Evolutionary conservation across 2,329 filamentous ascomycete genomes (phyloP), one percentile per base, ranked within the genome.

Genomic region (Colletotrichum truncatum): DNA sequence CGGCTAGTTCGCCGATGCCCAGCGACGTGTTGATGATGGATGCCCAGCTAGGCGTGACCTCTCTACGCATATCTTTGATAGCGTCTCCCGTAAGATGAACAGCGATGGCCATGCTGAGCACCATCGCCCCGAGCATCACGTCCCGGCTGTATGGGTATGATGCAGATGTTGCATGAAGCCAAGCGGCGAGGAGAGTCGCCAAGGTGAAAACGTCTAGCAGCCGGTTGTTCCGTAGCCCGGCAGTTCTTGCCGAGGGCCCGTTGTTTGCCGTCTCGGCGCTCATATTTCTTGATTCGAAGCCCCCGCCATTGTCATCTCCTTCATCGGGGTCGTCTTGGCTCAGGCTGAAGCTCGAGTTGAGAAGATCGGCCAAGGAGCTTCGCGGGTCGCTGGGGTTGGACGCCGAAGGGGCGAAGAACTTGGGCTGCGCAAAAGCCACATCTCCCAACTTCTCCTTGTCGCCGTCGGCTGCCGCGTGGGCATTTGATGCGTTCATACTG

Each of bases 381-480:
- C 81, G 73, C 48, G 83, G 81, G 41, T 82, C 81, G 43, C 77
- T 76, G 7, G 56, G 46, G 6, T 68, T 67, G 14, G 52, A 45
- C 6, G 76, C 72, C 11, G 77, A 70, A 1, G 81, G 79, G 4
- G 87, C 87, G 74, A 89, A 90, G 76, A 89, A 86, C n/a, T 77
- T 85, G 2, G 87, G 88, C 48, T 87, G 85, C 63, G 87, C 84
- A 56, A 90, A 89, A 30, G 84, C 76, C 34, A 80, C 80, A 3
- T 64, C 74, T 1, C 67, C 67, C 8, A 67, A 56, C 1, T 55
- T 57, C 3, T 46, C 48, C 16, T 69, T 65, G 54, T 52, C 32
- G 54, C 62, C 34, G 18, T 64, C 4, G 46, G 51, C 8, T 43
- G 60, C n/a, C 25, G 28, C 10, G 6, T 11, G 7, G 6, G 28